Conservation (phyloP, 495 filamentous ascomycete species). For the Penicillium macrosclerotiorum region DNA sequence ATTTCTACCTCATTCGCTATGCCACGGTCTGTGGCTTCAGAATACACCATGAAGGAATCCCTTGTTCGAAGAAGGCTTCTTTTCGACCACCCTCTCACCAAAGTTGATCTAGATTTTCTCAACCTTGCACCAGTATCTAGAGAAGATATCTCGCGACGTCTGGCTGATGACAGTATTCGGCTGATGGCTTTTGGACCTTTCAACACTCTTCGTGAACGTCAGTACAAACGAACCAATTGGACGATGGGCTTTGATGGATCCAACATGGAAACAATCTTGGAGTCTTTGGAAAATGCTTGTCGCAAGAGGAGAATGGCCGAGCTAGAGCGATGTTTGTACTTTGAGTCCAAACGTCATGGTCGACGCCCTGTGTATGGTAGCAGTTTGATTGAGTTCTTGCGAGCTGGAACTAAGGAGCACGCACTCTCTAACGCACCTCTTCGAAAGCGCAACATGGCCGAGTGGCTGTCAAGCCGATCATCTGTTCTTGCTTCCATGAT, state of each 20-base stretch:
- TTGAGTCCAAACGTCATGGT: slow-evolving; percentile 78
- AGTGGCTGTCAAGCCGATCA: slow-evolving; percentile 73
- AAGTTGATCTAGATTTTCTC: slow-evolving; percentile 71
- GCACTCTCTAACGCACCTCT: slow-evolving; percentile 39
- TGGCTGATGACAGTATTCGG: slow-evolving; percentile 60
- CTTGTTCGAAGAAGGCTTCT: slow-evolving; percentile 68
- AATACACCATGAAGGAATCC: slow-evolving; percentile 73
- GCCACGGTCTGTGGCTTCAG: slow-evolving; percentile 74
- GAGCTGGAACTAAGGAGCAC: slow-evolving; percentile 53
- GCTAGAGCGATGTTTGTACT: slow-evolving; percentile 73
- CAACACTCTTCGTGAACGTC: slow-evolving; percentile 59
- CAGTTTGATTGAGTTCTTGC: slow-evolving; percentile 68
- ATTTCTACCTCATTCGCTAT: slow-evolving; percentile 97
- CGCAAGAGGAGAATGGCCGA: slow-evolving; percentile 73
- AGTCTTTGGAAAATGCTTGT: slow-evolving; percentile 68
- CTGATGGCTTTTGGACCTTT: slow-evolving; percentile 63
- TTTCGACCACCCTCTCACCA: slow-evolving; percentile 60
- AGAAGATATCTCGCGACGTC: slow-evolving; percentile 61
- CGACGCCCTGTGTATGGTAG: slow-evolving; percentile 78
- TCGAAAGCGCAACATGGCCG: slow-evolving; percentile 49
- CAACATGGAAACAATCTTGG: slow-evolving; percentile 66
- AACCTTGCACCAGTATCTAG: slow-evolving; percentile 75
- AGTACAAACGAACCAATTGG: slow-evolving; percentile 60
- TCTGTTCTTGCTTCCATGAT: slow-evolving; percentile 70
- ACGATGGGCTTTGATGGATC: slow-evolving; percentile 58